Percentiles rank a stretch among this genome's conserved stretches.
phyloP scores from a whole-genome alignment of 495 filamentous ascomycete species.

The Aspergillus homomorphus region DNA sequence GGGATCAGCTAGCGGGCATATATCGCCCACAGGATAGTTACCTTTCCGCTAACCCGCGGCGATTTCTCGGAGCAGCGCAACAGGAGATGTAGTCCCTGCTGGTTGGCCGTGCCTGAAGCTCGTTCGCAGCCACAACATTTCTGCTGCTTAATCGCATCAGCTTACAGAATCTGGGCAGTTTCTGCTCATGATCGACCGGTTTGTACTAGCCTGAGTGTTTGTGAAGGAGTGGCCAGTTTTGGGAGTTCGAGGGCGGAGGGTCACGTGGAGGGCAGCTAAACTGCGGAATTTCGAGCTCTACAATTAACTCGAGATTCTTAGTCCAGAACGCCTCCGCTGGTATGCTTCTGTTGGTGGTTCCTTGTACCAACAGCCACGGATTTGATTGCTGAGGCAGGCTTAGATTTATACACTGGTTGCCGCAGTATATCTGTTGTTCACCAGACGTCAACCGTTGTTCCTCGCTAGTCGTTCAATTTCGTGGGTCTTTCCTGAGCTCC shows the following conservation, averaged over 20 bases:
- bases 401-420: neutral
- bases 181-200: neutral
- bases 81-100: neutral
- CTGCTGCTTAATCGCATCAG: neutral
- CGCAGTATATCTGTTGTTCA: constrained; percentile 1
- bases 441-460: neutral
- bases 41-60: neutral
- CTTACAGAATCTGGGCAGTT: neutral
- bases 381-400: constrained; percentile 2
- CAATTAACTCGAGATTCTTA: constrained; percentile 19
- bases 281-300: constrained; percentile 23
- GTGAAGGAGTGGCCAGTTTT: neutral
- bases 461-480: neutral
- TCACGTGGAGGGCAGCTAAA: constrained; percentile 26
- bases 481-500: neutral
- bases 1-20: neutral
- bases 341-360: constrained; percentile 14
- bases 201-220: neutral
- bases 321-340: constrained; percentile 17
- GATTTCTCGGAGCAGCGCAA: neutral
- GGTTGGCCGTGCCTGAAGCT: neutral
- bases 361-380: constrained; percentile 7
- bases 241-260: constrained; percentile 4
- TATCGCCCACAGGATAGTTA: neutral
- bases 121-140: neutral